A percentile compares a stretch with the other conserved stretches of the same genome.
Conservation (phyloP, 2,329 filamentous ascomycete species). For the Aspergillus latus region DNA sequence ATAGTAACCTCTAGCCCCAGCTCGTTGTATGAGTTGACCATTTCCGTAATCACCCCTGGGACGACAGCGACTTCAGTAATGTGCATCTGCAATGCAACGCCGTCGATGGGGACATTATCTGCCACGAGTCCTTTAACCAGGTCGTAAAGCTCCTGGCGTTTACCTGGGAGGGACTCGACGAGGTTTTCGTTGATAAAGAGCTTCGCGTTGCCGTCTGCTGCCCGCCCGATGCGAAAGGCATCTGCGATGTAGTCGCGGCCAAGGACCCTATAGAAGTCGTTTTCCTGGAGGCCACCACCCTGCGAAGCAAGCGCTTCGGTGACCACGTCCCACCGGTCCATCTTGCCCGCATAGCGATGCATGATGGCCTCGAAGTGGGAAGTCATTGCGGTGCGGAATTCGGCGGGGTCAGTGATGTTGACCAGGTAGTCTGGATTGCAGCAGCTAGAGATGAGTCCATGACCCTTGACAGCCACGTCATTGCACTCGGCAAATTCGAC, state of each 20-base stretch:
- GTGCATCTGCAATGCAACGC: constrained; percentile 11
- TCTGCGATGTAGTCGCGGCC: constrained; percentile 11
- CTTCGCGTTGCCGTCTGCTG: constrained; percentile 11
- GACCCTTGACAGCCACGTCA: constrained; percentile 12
- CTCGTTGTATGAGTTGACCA: constrained; percentile 8
- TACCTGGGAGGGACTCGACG: not conserved
- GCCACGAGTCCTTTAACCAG: constrained; percentile 3
- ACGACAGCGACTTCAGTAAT: not conserved
- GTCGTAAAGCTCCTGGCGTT: constrained; percentile 9
- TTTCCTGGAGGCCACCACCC: constrained; percentile 1
- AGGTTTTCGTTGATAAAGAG: constrained; percentile 14
- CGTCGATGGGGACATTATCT: constrained; percentile 5
- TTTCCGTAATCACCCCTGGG: constrained; percentile 2
- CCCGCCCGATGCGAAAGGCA: constrained; percentile 13
- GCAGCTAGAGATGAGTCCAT: constrained; percentile 17
- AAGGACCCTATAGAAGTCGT: constrained; percentile 8
- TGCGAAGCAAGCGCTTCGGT: constrained; percentile 7
- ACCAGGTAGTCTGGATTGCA: constrained; percentile 15
- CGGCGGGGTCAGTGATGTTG: constrained; percentile 14
- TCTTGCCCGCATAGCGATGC: constrained; percentile 12
- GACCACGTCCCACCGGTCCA: constrained; percentile 16
- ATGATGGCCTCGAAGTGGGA: constrained; percentile 15
- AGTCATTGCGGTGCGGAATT: constrained; percentile 8
- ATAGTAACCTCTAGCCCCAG: constrained; percentile 6
- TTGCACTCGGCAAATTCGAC: constrained; percentile 9